These are phyloP conservation scores for Bacidia gigantensis DNA, from an alignment of 495 filamentous ascomycete species.

Conservation along the genomic window DNA sequence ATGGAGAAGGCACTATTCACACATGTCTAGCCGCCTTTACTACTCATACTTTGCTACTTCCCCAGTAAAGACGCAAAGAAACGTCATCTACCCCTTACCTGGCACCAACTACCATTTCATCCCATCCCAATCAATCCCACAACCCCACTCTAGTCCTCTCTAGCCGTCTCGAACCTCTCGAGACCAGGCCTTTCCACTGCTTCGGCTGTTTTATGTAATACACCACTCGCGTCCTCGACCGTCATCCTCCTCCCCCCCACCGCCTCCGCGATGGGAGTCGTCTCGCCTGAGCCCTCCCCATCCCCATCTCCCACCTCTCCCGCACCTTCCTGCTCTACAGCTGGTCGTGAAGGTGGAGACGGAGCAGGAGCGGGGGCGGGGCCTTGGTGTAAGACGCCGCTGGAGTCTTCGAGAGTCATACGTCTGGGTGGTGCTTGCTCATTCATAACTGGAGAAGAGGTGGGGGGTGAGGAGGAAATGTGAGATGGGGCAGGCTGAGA, in stretches of 20 bases:
- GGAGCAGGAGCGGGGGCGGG: not conserved
- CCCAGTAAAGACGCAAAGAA: no score
- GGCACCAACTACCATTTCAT: no score
- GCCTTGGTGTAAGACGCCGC: constrained; percentile 12
- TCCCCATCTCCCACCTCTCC: not conserved
- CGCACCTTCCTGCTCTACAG: not conserved
- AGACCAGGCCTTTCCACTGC: not conserved
- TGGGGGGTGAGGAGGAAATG: no score
- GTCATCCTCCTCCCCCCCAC: not conserved
- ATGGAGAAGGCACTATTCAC: no score
- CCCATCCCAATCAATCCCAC: no score
- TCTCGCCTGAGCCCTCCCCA: not conserved
- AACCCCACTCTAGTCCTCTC: no score
- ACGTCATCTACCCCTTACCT: no score
- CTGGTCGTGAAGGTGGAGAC: not conserved
- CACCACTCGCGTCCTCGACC: not conserved
- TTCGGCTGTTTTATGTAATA: not conserved
- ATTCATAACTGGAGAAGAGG: not conserved
- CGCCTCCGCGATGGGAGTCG: not conserved
- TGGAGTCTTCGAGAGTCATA: constrained; percentile 7
- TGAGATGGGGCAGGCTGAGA: not conserved
- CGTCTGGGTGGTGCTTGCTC: not conserved
- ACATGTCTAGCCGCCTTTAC: no score
- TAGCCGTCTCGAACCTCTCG: constrained; percentile 14
- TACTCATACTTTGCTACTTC: no score